Percentiles rank a stretch among this genome's conserved stretches.
Evolutionary conservation across 768 basidiomycete genomes (phyloP).

Genomic region (Boletellus sp.): DNA sequence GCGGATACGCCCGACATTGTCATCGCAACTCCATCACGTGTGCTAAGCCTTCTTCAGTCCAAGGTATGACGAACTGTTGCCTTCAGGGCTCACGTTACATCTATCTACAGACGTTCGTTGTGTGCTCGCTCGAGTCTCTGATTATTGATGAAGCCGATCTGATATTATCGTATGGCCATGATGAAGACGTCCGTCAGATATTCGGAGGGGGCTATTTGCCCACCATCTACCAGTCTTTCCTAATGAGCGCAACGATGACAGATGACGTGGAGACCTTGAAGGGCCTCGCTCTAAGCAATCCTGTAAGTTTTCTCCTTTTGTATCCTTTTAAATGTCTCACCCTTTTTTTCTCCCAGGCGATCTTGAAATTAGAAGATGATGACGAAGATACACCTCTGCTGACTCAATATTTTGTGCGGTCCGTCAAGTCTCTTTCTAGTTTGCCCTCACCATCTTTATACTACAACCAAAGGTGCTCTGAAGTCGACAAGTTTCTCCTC

Average conservation of each 20-base stretch:
- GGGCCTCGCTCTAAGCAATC: conserved; percentile 80
- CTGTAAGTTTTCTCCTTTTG: conserved; percentile 48
- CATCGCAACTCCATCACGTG: conserved; percentile 73
- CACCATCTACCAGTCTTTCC: conserved; percentile 83
- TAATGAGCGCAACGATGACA: conserved; percentile 98
- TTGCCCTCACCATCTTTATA: neutral
- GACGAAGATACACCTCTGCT: conserved; percentile 78
- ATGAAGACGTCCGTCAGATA: conserved; percentile 78
- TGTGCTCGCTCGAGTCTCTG: conserved; percentile 72
- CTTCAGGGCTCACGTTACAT: conserved; percentile 1
- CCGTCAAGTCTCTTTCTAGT: conserved; percentile 15
- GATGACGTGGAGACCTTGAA: conserved; percentile 92
- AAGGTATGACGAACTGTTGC: conserved; percentile 43
- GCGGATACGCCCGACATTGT: conserved; percentile 78
- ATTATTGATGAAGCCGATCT: conserved; percentile 98
- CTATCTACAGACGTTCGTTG: conserved; percentile 52
- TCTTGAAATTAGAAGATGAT: conserved; percentile 83
- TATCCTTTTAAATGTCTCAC: neutral
- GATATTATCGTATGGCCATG: conserved; percentile 94
- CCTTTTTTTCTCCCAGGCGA: conserved; percentile 52
- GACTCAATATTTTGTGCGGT: conserved; percentile 84
- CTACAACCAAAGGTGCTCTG: conserved; percentile 59
- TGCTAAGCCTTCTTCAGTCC: conserved; percentile 62
- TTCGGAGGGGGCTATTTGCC: conserved; percentile 70
- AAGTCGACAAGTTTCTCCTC: conserved; percentile 96